Evolutionary conservation across 768 basidiomycete species (phyloP), one percentile per base, ranked within the genome.

Genomic region (Calvatia gigantea): DNA sequence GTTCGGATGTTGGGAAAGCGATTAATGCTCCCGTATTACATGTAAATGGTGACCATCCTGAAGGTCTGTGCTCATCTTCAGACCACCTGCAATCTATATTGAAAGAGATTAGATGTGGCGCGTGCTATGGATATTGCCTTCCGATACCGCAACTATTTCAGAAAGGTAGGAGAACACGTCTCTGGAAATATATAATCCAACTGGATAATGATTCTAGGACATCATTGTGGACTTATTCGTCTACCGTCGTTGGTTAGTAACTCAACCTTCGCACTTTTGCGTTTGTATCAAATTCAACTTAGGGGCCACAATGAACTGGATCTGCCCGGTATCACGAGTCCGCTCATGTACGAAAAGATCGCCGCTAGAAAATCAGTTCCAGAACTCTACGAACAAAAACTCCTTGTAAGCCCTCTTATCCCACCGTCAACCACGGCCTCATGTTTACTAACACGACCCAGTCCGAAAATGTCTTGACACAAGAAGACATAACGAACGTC

Each of bases 281-380:
- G 11, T 14, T 17, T 21, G 29, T 4, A 42, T 32, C 28, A 32
- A 45, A 4, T 9, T 12, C 39, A 41, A 35, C 46, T 5, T 51
- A 31, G 43, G 91, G 59, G 92, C 1, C 93, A 94, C 67, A 95
- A 95, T 62, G 93, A 94, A 68, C 78, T 94, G 28, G 91, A 94
- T 64, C 80, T 94, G 49, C 91, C 91, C 0, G 83, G 84, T 14
- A 89, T 93, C 67, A 96, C 94, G 0, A 88, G 87, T 56, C 94
- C 94, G 0, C 72, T 86, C 8, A 97, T 96, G 94, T 97, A 97
- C 70, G 79, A 90, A 68, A 83, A 89, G 71, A 95, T 96, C 63
- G 80, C 84, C 5, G 79, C 84, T 0, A 76, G 93, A 45, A 81
- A 77, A 43, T 89, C 87, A 11, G 91, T 94, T 4, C 91, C 92